These are phyloP conservation scores for Strobilomyces dryophilus DNA, from an alignment of 768 basidiomycete genomes.

Conservation along the genomic window DNA sequence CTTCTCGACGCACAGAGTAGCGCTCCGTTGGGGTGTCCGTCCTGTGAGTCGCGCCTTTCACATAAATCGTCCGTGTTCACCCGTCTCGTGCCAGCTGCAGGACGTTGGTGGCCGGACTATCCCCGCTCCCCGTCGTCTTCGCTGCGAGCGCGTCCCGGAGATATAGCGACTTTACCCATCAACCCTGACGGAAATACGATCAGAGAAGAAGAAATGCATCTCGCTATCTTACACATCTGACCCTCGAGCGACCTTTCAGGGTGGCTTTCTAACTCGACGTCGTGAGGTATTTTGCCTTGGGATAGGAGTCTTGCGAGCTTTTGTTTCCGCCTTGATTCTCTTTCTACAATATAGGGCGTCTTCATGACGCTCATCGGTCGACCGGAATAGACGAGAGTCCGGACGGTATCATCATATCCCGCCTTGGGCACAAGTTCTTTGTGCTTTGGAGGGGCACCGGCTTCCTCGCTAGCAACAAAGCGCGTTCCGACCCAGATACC, in stretches of 20 bases:
- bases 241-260: constrained; percentile 64
- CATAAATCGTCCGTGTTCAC: too few relatives aligned
- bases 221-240: constrained; percentile 47
- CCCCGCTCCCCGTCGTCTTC: too few relatives aligned
- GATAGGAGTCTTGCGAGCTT: constrained; percentile 59
- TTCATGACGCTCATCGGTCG: constrained; percentile 79
- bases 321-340: constrained; percentile 59
- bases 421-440: constrained; percentile 65
- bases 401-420: constrained; percentile 69
- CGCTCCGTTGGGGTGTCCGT: too few relatives aligned
- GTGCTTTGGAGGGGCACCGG: constrained; percentile 71
- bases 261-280: constrained; percentile 62
- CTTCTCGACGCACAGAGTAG: too few relatives aligned
- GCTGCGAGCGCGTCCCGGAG: too few relatives aligned
- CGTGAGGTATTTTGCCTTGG: constrained; percentile 71
- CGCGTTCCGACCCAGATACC: constrained; percentile 89
- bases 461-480: constrained; percentile 79
- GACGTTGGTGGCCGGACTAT: too few relatives aligned
- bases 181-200: constrained; percentile 44
- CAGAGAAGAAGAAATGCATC: background rate
- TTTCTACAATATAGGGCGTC: constrained; percentile 74
- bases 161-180: constrained; percentile 79
- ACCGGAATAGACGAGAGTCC: constrained; percentile 73
- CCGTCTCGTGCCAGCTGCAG: too few relatives aligned
- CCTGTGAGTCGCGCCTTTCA: too few relatives aligned